A percentile compares a stretch with the other conserved stretches of the same genome.
These are phyloP conservation scores for Trichosporon ovoides DNA, from an alignment of 1,284 basidiomycete species.

Conservation along the genomic window DNA sequence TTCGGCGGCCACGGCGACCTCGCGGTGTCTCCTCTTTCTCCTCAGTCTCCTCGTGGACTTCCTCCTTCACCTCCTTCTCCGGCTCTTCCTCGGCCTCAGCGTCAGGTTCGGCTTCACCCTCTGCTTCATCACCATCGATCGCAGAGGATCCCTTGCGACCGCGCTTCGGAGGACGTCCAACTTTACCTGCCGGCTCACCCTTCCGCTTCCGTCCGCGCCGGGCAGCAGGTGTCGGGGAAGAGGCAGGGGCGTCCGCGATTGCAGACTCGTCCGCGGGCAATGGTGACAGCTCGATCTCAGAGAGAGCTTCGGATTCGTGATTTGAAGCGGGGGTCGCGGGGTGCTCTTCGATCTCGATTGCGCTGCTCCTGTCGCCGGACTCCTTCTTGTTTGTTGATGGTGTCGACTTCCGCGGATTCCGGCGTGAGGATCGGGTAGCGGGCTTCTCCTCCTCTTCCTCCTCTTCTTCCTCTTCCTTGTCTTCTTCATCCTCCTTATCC, in stretches of 20 bases:
- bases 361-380: not conserved
- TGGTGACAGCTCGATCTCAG: constrained; percentile 8
- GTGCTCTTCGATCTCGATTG: constrained; percentile 1
- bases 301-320: not conserved
- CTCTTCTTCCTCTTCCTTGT: not conserved
- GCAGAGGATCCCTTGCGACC: not conserved
- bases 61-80: constrained; percentile 7
- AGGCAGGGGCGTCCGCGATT: not conserved
- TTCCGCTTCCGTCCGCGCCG: constrained; percentile 12
- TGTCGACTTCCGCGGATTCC: not conserved
- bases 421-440: not conserved
- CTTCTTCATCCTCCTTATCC: not conserved
- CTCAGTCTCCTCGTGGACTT: not conserved
- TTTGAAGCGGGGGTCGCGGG: not conserved
- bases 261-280: constrained; percentile 11
- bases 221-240: constrained; percentile 9
- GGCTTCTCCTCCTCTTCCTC: constrained; percentile 30
- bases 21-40: constrained; percentile 15
- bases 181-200: not conserved
- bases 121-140: not conserved
- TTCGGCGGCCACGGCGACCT: constrained; percentile 24
- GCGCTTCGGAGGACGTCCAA: not conserved
- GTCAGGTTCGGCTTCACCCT: constrained; percentile 3
- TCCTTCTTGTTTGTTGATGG: not conserved
- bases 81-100: constrained; percentile 3